Conservation (phyloP, 2,329 filamentous ascomycete species). For the Microsporum ferrugineum region DNA sequence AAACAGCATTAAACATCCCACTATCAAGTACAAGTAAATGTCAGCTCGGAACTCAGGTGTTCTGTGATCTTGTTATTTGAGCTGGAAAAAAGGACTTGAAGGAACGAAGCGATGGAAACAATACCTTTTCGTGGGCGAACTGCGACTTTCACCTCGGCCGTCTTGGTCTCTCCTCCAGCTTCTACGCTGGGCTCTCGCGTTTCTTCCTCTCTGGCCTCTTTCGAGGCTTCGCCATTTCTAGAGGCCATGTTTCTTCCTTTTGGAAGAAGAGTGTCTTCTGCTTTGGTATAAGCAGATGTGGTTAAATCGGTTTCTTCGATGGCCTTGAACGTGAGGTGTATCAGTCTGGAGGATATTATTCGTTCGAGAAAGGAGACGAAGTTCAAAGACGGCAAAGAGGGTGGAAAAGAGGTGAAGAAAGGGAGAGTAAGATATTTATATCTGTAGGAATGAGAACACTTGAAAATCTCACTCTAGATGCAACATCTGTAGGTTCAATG, state of each 20-base stretch:
- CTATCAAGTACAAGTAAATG: background rate
- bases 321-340: background rate
- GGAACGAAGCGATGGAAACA: background rate
- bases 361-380: background rate
- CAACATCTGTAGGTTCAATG: background rate
- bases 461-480: background rate
- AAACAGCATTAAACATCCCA: slow-evolving; percentile 11
- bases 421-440: background rate
- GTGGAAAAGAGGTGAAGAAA: background rate
- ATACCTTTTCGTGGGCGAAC: slow-evolving; percentile 8
- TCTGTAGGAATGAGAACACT: background rate
- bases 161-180: background rate
- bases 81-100: background rate
- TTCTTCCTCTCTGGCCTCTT: background rate
- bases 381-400: background rate
- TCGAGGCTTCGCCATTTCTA: background rate
- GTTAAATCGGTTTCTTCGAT: background rate
- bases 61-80: background rate
- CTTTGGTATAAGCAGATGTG: background rate
- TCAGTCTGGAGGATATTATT: background rate
- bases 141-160: background rate
- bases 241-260: slow-evolving; percentile 1
- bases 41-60: background rate
- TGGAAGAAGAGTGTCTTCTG: background rate
- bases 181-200: background rate